A percentile compares a stretch with the other conserved stretches of the same genome.
These are phyloP conservation scores for Penicillium coffeae DNA, from an alignment of 495 filamentous ascomycete genomes.

Conservation along the genomic window DNA sequence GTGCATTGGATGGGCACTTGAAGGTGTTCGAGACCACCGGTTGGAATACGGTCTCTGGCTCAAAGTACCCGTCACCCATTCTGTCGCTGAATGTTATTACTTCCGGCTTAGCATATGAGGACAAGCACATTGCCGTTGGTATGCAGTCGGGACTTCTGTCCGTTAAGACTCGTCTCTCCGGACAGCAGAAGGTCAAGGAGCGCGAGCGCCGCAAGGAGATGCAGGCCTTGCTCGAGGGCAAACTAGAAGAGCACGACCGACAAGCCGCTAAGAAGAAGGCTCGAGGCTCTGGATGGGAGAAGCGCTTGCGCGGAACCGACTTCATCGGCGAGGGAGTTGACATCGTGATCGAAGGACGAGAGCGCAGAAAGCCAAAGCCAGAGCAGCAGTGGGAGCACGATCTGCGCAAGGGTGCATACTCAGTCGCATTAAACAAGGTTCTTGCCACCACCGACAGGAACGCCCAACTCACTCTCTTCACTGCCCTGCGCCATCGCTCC, in stretches of 20 bases:
- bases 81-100: conserved; percentile 74
- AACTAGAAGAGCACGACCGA: conserved; percentile 63
- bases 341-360: conserved; percentile 78
- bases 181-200: conserved; percentile 73
- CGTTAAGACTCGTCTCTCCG: conserved; percentile 78
- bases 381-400: conserved; percentile 74
- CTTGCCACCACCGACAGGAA: conserved; percentile 54
- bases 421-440: conserved; percentile 72
- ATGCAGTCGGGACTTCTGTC: conserved; percentile 89
- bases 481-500: conserved; percentile 80
- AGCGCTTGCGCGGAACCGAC: conserved; percentile 69
- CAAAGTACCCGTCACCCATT: conserved; percentile 88
- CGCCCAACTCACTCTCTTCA: conserved; percentile 70
- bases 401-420: conserved; percentile 74
- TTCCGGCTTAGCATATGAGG: conserved; percentile 61
- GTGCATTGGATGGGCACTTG: conserved; percentile 88
- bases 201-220: conserved; percentile 80
- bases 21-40: conserved; percentile 89
- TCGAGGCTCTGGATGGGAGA: conserved; percentile 64
- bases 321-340: conserved; percentile 82
- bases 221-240: conserved; percentile 74
- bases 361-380: conserved; percentile 52
- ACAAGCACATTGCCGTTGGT: conserved; percentile 88
- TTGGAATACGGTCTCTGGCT: conserved; percentile 90
- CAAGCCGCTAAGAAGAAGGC: conserved; percentile 62